Evolutionary conservation across 1,284 basidiomycete species (phyloP).

Genomic region (Rhodotorula sp.): DNA sequence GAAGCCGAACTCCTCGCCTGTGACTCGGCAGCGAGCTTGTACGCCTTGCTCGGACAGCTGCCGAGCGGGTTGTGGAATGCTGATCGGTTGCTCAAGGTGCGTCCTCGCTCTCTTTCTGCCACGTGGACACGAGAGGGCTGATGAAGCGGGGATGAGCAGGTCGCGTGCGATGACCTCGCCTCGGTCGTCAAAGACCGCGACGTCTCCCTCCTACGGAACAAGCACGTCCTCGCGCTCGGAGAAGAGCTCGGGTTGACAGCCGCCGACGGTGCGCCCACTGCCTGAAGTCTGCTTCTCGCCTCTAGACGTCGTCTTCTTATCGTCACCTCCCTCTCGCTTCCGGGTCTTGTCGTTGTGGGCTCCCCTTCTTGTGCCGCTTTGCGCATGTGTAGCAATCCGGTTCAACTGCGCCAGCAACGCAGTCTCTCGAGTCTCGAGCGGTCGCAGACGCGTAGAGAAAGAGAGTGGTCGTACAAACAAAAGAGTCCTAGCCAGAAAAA

Average conservation of each 20-base stretch:
- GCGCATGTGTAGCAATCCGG: too few species aligned
- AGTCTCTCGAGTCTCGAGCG: too few species aligned
- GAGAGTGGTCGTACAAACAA: too few species aligned
- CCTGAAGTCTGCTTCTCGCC: too few species aligned
- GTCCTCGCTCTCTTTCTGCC: slow-evolving; percentile 38
- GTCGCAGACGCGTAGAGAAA: too few species aligned
- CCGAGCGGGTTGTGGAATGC: slow-evolving; percentile 89
- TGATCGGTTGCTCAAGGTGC: slow-evolving; percentile 80
- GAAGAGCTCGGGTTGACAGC: slow-evolving; percentile 8
- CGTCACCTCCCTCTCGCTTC: too few species aligned
- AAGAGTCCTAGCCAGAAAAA: too few species aligned
- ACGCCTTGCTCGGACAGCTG: slow-evolving; percentile 77
- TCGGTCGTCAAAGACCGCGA: slow-evolving; percentile 65
- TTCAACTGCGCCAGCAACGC: too few species aligned
- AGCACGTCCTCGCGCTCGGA: slow-evolving; percentile 52
- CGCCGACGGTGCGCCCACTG: too few species aligned
- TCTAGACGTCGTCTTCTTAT: too few species aligned
- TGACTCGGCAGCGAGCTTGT: slow-evolving; percentile 78
- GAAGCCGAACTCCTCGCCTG: slow-evolving; percentile 78
- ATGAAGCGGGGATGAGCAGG: slow-evolving; percentile 48
- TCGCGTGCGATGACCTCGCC: slow-evolving; percentile 62
- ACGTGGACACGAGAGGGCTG: slow-evolving; percentile 49
- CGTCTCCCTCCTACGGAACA: slow-evolving; percentile 63
- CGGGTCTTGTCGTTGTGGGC: too few species aligned
- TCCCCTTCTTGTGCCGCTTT: too few species aligned